Evolutionary conservation across 306 rosid species (phyloP), one percentile per base, ranked within the genome.

Genomic region (Acmispon strigosus): DNA sequence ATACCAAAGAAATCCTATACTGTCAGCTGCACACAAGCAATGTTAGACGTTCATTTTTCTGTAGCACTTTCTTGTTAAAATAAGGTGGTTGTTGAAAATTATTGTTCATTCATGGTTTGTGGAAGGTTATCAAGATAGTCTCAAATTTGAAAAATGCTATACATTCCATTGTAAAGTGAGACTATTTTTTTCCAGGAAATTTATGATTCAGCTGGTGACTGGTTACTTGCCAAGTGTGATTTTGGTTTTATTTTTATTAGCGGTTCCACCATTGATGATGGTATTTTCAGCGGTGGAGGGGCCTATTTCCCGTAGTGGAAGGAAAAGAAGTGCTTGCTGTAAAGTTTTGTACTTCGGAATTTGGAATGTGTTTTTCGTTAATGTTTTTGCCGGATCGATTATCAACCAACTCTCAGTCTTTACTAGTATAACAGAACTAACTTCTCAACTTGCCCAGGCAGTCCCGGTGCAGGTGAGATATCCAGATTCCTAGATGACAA

Each of bases 201-300:
- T 80, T 79, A 48, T 80, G 73, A 78, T 69, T 78, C 90, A 84
- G 87, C 66, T 94, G 79, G 86, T 86, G 68, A 87, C 97, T 16
- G 99, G 99, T 47, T 94, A 94, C 89, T 84, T 94, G 47, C 99
- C 99, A 53, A 94, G 99, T 68, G 96, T 81, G 71, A 80, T 94
- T 78, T 89, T 91, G 80, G 83, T 91, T 62, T 57, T 91, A 76
- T 84, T 85, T 75, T 53, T 87, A 60, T 86, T 71, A 64, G 45
- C 73, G 47, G 99, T 82, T 80, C 92, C 96, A 61, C 99, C 99
- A 50, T 54, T 65, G 43, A 89, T 94, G 97, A 86, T 94, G 96
- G 51, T 82, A 55, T 80, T 89, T 77, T 87, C 99, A 36, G 50
- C 86, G 17, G 58, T 86, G 76, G 99, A 94, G 81, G 99, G 99